phyloP scores from a whole-genome alignment of 2,329 filamentous ascomycete species.

The Phyllosticta capitalensis region DNA sequence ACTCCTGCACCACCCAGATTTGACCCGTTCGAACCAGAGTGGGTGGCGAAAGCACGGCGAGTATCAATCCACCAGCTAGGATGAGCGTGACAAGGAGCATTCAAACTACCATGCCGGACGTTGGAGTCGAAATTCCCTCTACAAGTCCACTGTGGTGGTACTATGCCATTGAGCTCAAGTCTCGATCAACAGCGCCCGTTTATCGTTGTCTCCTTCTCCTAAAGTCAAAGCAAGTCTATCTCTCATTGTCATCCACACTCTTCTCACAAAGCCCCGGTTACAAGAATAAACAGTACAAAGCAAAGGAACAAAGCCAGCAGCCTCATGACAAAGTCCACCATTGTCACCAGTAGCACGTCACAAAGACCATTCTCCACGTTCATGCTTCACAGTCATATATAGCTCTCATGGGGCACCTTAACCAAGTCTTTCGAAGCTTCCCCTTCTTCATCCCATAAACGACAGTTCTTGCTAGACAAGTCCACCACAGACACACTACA shows the following conservation, averaged over 20 bases:
- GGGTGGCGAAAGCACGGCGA: too few relatives aligned
- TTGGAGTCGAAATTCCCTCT: too few relatives aligned
- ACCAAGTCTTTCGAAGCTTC: not conserved
- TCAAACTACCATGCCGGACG: too few relatives aligned
- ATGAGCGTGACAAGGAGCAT: too few relatives aligned
- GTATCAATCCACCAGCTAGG: too few relatives aligned
- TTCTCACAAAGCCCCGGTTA: not conserved
- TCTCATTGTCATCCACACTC: not conserved
- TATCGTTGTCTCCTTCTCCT: not conserved
- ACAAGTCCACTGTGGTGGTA: too few relatives aligned
- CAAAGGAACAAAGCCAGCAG: not conserved
- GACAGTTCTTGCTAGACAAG: not conserved
- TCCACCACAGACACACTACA: not conserved
- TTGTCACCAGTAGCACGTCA: not conserved
- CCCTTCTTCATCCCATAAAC: not conserved
- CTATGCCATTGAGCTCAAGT: too few relatives aligned
- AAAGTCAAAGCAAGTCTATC: not conserved
- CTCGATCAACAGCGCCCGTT: too few relatives aligned
- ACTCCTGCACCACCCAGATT: too few relatives aligned
- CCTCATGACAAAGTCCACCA: not conserved
- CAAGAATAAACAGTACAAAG: not conserved
- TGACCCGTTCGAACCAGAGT: too few relatives aligned
- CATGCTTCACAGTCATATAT: not conserved
- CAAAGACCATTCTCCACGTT: not conserved
- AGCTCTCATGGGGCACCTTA: too few relatives aligned